Conservation (phyloP, 768 basidiomycete species). For the Mycena rosella region DNA sequence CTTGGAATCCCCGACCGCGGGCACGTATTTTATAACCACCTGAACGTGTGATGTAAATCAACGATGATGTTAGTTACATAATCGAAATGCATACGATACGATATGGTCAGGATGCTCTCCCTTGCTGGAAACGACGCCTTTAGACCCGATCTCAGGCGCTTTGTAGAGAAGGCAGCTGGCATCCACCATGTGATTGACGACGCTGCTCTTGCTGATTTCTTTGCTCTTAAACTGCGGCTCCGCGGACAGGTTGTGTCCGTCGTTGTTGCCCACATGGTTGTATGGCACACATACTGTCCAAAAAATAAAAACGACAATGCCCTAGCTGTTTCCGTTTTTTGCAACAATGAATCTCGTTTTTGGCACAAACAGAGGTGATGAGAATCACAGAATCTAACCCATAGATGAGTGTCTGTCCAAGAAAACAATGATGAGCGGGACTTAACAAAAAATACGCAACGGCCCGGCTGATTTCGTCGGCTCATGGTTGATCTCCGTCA, state of each 20-base stretch:
- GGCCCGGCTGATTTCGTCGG: too few species aligned
- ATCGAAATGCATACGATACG: slow-evolving; percentile 47
- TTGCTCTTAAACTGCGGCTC: slow-evolving; percentile 97
- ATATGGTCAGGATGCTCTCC: slow-evolving; percentile 98
- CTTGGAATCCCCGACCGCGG: slow-evolving; percentile 97
- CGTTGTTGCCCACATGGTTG: slow-evolving; percentile 99
- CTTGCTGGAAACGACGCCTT: slow-evolving; percentile 71
- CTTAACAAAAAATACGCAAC: too few species aligned
- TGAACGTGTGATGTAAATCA: background rate
- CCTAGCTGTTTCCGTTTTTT: too few species aligned
- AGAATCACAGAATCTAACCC: too few species aligned
- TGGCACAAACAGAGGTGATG: too few species aligned
- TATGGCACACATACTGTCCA: too few species aligned
- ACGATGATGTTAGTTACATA: too few species aligned
- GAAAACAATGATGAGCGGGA: too few species aligned
- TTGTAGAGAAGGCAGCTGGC: slow-evolving; percentile 93
- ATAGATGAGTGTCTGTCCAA: too few species aligned
- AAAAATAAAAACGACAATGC: too few species aligned
- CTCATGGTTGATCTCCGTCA: too few species aligned
- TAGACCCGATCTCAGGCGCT: slow-evolving; percentile 70
- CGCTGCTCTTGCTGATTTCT: slow-evolving; percentile 97
- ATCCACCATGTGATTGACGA: slow-evolving; percentile 98
- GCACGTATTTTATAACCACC: slow-evolving; percentile 95
- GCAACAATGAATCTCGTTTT: too few species aligned
- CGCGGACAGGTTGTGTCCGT: slow-evolving; percentile 90